Percentiles rank a stretch among this genome's conserved stretches.
These are phyloP conservation scores for Chaetomiaceae sp. DNA, from an alignment of 2,329 filamentous ascomycete genomes.

Conservation along the genomic window DNA sequence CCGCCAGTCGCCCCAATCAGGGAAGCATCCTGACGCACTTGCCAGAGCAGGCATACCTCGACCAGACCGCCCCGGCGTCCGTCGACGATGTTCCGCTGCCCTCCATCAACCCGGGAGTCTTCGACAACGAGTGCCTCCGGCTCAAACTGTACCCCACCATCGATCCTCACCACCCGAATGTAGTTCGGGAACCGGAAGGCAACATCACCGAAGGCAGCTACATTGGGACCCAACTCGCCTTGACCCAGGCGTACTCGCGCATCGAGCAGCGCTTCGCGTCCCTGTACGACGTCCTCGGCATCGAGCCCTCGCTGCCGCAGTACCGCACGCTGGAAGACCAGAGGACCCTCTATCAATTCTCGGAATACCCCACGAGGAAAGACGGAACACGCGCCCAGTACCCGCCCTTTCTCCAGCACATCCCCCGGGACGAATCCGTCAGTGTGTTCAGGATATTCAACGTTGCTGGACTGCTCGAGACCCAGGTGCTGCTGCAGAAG, in stretches of 20 bases:
- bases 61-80: conserved; percentile 16
- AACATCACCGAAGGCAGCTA: conserved; percentile 33
- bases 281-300: conserved; percentile 33
- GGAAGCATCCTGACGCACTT: conserved; percentile 30
- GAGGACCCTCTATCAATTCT: conserved; percentile 30
- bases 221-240: conserved; percentile 32
- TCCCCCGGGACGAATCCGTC: conserved; percentile 29
- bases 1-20: conserved; percentile 13
- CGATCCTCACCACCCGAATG: conserved; percentile 25
- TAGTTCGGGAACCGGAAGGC: conserved; percentile 27
- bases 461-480: conserved; percentile 30
- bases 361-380: conserved; percentile 26
- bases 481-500: conserved; percentile 31
- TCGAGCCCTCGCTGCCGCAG: conserved; percentile 34
- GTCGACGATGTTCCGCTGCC: conserved; percentile 29
- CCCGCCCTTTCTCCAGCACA: conserved; percentile 31
- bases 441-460: conserved; percentile 32
- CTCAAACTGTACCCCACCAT: conserved; percentile 29
- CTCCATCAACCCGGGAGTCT: conserved; percentile 34
- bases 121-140: conserved; percentile 32
- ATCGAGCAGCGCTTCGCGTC: conserved; percentile 35
- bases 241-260: conserved; percentile 33
- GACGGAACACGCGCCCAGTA: conserved; percentile 30
- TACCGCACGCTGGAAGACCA: conserved; percentile 30
- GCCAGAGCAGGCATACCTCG: conserved; percentile 25